Base-by-base conservation (phyloP, 2,329 filamentous ascomycete genomes). In the Cladobotryum mycophilum region DNA sequence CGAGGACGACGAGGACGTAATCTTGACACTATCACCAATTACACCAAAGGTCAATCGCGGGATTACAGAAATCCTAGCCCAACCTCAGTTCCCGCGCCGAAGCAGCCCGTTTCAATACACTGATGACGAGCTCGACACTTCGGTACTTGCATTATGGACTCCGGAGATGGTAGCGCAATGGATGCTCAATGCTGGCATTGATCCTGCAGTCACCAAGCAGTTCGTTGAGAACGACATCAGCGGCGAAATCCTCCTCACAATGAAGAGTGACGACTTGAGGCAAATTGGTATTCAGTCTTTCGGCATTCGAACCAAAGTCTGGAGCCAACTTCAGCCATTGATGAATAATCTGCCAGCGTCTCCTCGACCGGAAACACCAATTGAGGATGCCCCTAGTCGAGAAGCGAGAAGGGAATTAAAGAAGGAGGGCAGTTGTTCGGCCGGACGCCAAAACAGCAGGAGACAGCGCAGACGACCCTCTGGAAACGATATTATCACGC, bases 171-270 rank as follows among this genome's bases (percentile, higher is more conserved):
- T 93, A 41, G 86, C 87, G 49, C 83, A 88, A 62, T 93, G 88
- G 81, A 93, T 96, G 89, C 80, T 85, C 62, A 82, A 89, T 65
- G 81, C 84, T 41, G 89, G 88, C 59, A 84, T 95, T 64, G 91
- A 96, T 65, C 72, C 82, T 47, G 72, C 78, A 6, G 78, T 92
- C 46, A 85, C 93, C 11, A 85, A 95, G 61, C 88, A 86, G 59
- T 96, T 99, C 62, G 79, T 91, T 55, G 81, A 86, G 61, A 95
- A 99, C 67, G 92, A 99, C 64, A 96, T 99, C 66, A 89, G 86
- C 22, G 92, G 92, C 13, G 78, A 83, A 4, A 88, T 97, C 50
- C 74, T 97, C 17, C 83, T 95, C 47, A 90, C 92, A n/a, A 74
- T 99, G 41, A 90, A 95, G 64, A 91, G 92, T 59, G 89, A 95